Conservation (phyloP, 208 protist genomes). For the Zelonia costaricensis region DNA sequence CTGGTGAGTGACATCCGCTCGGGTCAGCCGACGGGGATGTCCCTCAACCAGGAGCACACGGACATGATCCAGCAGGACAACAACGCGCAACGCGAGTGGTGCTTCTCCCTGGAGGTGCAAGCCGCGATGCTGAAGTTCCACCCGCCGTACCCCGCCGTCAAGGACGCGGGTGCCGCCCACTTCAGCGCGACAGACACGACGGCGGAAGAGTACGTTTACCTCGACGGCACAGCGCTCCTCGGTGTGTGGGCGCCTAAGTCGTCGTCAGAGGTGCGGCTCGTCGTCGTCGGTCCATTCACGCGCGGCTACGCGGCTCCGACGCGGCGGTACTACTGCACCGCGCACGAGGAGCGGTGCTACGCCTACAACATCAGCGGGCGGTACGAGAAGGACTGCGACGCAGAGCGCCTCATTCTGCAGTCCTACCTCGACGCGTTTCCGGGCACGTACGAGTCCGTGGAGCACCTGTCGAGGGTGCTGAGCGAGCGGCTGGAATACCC, state of each 20-base stretch:
- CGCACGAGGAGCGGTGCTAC: conserved; percentile 95
- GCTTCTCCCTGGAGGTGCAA: conserved; percentile 73
- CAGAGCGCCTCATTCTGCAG: conserved; percentile 83
- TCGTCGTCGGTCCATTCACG: conserved; percentile 65
- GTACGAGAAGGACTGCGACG: conserved; percentile 80
- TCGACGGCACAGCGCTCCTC: conserved; percentile 76
- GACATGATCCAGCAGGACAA: conserved; percentile 85
- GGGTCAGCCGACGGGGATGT: conserved; percentile 58
- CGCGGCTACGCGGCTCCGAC: conserved; percentile 16
- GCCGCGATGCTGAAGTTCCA: conserved; percentile 95
- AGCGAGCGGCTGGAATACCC: conserved; percentile 63
- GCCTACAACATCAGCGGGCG: conserved; percentile 91
- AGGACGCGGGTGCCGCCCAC: conserved; percentile 23
- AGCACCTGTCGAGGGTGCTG: conserved; percentile 46
- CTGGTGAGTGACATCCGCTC: conserved; percentile 94
- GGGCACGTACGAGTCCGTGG: conserved; percentile 11
- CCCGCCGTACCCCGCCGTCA: conserved; percentile 86
- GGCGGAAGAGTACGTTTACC: conserved; percentile 65
- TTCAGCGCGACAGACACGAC: conserved; percentile 62
- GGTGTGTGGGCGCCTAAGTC: conserved; percentile 95
- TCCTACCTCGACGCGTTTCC: conserved; percentile 53
- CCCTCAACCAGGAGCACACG: conserved; percentile 80
- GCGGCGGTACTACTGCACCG: conserved; percentile 74
- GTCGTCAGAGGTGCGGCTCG: conserved; percentile 94
- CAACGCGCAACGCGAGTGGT: conserved; percentile 85